phyloP scores from a whole-genome alignment of 2,329 filamentous ascomycete species.

The Epichloe gansuensis region DNA sequence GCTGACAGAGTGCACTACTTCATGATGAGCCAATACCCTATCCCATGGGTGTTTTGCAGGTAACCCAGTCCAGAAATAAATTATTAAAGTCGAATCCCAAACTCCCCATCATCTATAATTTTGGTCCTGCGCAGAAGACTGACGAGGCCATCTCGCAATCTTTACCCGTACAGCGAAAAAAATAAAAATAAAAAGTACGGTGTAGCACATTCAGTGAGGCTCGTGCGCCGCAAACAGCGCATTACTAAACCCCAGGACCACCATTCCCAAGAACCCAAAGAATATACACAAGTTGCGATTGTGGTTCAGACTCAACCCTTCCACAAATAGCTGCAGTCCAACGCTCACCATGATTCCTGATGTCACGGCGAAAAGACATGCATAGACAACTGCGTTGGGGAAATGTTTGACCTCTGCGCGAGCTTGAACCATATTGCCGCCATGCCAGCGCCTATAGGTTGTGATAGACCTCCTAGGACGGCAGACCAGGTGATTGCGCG shows the following conservation, averaged over 20 bases:
- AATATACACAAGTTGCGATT: conserved; percentile 63
- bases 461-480: conserved; percentile 72
- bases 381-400: conserved; percentile 53
- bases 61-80: neutral
- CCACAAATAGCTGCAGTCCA: conserved; percentile 75
- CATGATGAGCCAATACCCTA: neutral
- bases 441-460: conserved; percentile 74
- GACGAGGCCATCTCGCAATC: neutral
- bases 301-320: conserved; percentile 74
- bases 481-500: conserved; percentile 79
- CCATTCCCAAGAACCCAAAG: conserved; percentile 81
- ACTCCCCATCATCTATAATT: neutral
- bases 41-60: neutral
- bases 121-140: neutral
- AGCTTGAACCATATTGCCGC: conserved; percentile 80
- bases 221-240: conserved; percentile 57
- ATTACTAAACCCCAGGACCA: conserved; percentile 70
- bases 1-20: neutral
- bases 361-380: conserved; percentile 75
- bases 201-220: neutral
- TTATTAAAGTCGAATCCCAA: neutral
- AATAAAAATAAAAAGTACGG: neutral
- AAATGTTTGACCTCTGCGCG: conserved; percentile 38
- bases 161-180: neutral
- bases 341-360: conserved; percentile 95